These are phyloP conservation scores for Stemphylium beticola DNA, from an alignment of 2,329 filamentous ascomycete genomes.

Conservation along the genomic window DNA sequence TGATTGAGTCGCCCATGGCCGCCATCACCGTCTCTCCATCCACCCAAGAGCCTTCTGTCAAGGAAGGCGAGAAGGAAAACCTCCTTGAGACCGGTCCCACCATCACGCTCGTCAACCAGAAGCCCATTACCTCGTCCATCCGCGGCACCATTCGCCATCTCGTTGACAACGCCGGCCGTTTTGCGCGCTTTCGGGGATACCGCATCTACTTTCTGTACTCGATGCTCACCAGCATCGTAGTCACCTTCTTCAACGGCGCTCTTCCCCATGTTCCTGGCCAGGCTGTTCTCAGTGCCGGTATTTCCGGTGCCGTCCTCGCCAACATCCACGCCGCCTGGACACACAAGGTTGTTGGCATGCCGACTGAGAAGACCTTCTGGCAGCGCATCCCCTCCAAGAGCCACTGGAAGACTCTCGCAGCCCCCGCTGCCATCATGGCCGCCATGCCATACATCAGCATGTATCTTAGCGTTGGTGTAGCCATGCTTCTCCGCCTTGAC, in stretches of 20 bases:
- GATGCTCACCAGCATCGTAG: conserved; percentile 45
- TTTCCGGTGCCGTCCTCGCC: conserved; percentile 67
- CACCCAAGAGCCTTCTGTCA: conserved; percentile 50
- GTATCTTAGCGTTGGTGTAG: conserved; percentile 57
- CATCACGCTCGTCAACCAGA: conserved; percentile 55
- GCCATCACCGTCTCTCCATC: conserved; percentile 57
- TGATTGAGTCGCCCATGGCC: conserved; percentile 66
- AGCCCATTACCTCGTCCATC: conserved; percentile 68
- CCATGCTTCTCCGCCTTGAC: conserved; percentile 47
- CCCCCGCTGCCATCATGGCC: conserved; percentile 70
- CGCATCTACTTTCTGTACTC: conserved; percentile 52
- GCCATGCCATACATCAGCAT: conserved; percentile 62
- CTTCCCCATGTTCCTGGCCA: conserved; percentile 53
- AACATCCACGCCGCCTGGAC: conserved; percentile 81
- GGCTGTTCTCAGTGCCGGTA: conserved; percentile 60
- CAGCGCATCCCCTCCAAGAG: conserved; percentile 71
- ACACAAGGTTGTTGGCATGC: conserved; percentile 80
- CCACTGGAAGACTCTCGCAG: conserved; percentile 71
- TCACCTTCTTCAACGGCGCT: conserved; percentile 54
- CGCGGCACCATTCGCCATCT: conserved; percentile 66
- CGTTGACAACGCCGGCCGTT: conserved; percentile 66
- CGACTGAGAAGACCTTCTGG: conserved; percentile 65
- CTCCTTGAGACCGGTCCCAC: conserved; percentile 49
- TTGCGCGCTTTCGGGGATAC: conserved; percentile 73
- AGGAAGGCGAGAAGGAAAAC: conserved; percentile 48